Evolutionary conservation across 2,329 filamentous ascomycete species (phyloP), one percentile per base, ranked within the genome.

Genomic region (Basipetospora chlamydospora): DNA sequence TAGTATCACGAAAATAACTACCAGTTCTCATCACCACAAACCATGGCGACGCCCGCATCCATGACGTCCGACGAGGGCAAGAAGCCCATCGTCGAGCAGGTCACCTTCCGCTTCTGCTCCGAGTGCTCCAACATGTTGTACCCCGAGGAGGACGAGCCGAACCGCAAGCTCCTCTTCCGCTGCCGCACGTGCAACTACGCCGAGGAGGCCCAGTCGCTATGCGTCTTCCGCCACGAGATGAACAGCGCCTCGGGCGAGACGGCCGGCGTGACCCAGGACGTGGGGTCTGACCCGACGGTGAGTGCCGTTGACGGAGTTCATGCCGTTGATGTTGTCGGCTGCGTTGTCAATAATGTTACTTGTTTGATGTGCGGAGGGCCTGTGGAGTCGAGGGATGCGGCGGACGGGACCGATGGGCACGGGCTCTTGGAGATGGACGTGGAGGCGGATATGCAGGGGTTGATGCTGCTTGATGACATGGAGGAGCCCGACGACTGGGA

Each of bases 91-190:
- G 23, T 35, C 35, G 77, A 88, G 61, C 85, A 93, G 58, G 87
- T 96, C 59, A 86, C 84, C 33, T 98, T 96, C 61, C 80, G 84
- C 52, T 98, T 98, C 70, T 98, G 90, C 67, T 86, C 85, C 49
- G 90, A 98, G 70, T 98, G 90, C 65, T 94, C 87, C 50, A 98
- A 98, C 68, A 82, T 98, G 73, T 70, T 98, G 38, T 96, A 96
- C 54, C 90, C 90, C 35, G 90, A 92, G 61, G 92, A 98, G 66
- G 86, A 98, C 60, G 77, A 80, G 43, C 68, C 78, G 42, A 77
- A 76, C 43, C 83, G 83, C 63, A 79, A 77, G 50, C 77, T 98
- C 47, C 80, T 94, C 66, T 98, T 92, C 61, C 86, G 84, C 44
- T 98, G 90, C 67, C 83, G 88, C 49, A 95, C 87, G 39, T 98